Base-by-base conservation (phyloP, 1,284 basidiomycete genomes). In the Trichosporon ovoides region DNA sequence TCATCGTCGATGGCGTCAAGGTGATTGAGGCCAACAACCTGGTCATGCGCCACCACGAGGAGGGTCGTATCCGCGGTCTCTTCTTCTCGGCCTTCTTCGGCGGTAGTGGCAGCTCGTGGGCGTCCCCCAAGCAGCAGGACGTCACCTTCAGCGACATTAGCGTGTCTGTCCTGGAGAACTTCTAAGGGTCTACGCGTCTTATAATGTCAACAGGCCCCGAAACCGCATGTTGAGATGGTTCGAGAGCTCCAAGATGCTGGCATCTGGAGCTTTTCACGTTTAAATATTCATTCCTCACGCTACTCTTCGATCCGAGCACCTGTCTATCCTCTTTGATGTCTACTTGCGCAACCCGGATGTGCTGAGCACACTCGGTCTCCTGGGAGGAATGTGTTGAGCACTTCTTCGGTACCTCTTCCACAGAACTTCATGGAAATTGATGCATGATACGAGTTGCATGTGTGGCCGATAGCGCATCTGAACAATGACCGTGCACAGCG, bases 1-100 rank as follows among this genome's bases (percentile, higher is more conserved):
- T 56, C 18, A 37, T 51, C 37, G 48, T 56, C 28, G 46, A 56
- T 37, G 55, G 55, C 22, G 33, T 35, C 43, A 38, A 48, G 43
- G 46, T 38, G 24, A 51, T 56, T n/a, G 37, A 38, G 49, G 37
- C 48, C 48, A 50, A 50, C 48, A 49, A 38, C 48, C 48, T 56
- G 28, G 19, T 50, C 36, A 20, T 51, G 28, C 55, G 55, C 48
- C 55, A 56, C 48, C 55, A 56, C 48, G 55, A 56, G n/a, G 28
- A 31, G 18, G 55, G 46, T 48, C 55, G 55, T 18, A 34, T 56
- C 36, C 55, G 48, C 13, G 55, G 55, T 22, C 46, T 56, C 48
- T 50, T 56, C 48, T 50, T 51, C 48, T 51, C 46, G 13, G 51
- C 43, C 36, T 56, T 56, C 55, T 56, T 56, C 37, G 55, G 55